Base-by-base conservation (phyloP, 768 basidiomycete genomes). In the Lentinula guzmanii region DNA sequence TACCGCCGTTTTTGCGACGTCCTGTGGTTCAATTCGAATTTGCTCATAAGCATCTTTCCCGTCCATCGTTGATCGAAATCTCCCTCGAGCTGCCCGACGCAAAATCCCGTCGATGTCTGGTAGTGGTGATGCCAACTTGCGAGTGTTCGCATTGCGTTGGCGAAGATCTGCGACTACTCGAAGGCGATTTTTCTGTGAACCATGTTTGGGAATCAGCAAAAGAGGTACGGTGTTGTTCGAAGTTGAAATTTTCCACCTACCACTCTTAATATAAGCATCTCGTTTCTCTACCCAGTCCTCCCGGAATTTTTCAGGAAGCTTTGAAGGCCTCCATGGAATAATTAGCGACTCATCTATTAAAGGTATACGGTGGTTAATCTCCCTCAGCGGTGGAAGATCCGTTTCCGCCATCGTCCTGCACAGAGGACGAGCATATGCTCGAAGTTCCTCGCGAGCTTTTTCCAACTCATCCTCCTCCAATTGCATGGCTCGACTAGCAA, bases 351-450 rank as follows among this genome's bases (percentile, higher is more conserved):
- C 62, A 34, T 74, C 69, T 2, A 71, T 69, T 3, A 75, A 61
- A 0, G 65, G 66, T 2, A 75, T 75, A 0, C 39, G 33, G 52
- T 75, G 74, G 51, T 75, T 74, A 7, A 75, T 64, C 1, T 61
- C 70, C 13, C 70, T 2, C 9, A 69, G 48, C 0, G 72, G 71
- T 0, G 74, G 74, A 8, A 74, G 34, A 9, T 48, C 45, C 7
- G 57, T 60, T 6, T 48, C 33, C 15, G 62, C 63, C 3, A 62
- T 33, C 3, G 50, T 58, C 37, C 54, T 10, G 48, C 66, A 55
- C 1, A 70, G 24, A 33, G 58, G 58, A 5, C 66, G 52, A 3
- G 46, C 46, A 60, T 52, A 68, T 21, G 66, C 42, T 4, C 13
- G 16, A n/a, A 66, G 56, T 18, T 56, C 59, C 9, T 63, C 18